Base-by-base conservation (phyloP, 768 basidiomycete species). In the Hericium rajendrae region DNA sequence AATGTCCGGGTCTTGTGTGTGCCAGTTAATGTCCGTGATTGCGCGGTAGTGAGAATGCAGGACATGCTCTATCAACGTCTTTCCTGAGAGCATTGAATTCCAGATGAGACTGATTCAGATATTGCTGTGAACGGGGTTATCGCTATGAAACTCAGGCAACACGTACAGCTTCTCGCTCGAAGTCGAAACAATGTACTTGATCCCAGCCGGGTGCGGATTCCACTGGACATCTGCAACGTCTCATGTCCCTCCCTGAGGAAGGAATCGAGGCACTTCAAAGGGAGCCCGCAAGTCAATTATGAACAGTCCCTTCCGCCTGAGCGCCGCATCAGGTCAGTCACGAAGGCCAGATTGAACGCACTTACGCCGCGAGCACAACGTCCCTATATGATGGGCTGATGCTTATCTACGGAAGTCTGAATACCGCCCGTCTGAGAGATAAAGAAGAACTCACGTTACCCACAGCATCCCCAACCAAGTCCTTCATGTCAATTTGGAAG, bases 11-110 rank as follows among this genome's bases (percentile, higher is more conserved):
- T 94, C 86, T 4, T 80, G 79, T 0, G 87, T 86, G 65, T 93
- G 91, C 95, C 95, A 99, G 67, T 99, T 98, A 67, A 98, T 91
- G 66, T 99, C 97, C 3, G 97, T 97, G 55, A 99, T 94, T 4
- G 94, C 93, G 48, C 95, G 85, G 60, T 92, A 91, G 67, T 99
- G 97, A 1, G 90, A 87, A 59, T 86, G 85, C 4, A 97, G 76
- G 37, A 91, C 85, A 59, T 89, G 83, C 62, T 93, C 79, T 38
- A 99, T 91, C 2, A 87, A 85, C 1, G 86, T 87, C 64, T 88
- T 86, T 13, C 83, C 83, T 13, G 77, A 70, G 48, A 86, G 73
- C 55, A 81, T 69, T n/a, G 97, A 74, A 71, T 98, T 97, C 95
- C 97, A 99, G 57, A 99, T 91, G 2, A 99, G 78, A 46, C 88